These are phyloP conservation scores for Platanus orientalis DNA, from an alignment of 164 flowering plant genomes.

Conservation along the genomic window DNA sequence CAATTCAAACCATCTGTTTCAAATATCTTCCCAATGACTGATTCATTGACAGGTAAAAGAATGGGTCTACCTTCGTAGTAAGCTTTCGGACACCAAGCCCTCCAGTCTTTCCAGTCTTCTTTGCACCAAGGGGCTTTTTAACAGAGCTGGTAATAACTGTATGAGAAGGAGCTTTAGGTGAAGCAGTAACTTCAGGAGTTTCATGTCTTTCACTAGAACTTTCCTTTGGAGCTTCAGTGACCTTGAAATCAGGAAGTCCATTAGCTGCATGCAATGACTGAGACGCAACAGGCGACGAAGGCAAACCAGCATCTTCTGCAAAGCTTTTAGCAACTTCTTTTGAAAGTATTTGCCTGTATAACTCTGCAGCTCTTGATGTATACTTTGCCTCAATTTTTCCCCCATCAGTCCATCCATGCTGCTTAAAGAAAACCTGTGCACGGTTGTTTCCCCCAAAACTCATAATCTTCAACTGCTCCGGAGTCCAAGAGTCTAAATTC, in stretches of 20 bases:
- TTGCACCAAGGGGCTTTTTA: conserved; percentile 70
- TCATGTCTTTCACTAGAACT: conserved; percentile 34
- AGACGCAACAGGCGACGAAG: conserved; percentile 62
- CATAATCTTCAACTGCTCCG: conserved; percentile 72
- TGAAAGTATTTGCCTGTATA: conserved; percentile 61
- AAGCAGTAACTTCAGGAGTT: conserved; percentile 29
- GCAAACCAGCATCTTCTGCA: conserved; percentile 48
- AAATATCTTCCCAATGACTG: not conserved
- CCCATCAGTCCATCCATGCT: conserved; percentile 84
- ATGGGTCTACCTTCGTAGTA: conserved; percentile 48
- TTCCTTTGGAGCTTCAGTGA: conserved; percentile 40
- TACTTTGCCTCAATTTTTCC: conserved; percentile 83
- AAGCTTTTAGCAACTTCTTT: conserved; percentile 77
- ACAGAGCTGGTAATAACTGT: conserved; percentile 30
- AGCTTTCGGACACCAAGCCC: conserved; percentile 76
- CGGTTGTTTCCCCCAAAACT: conserved; percentile 76
- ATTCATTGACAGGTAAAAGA: not conserved
- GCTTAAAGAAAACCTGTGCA: conserved; percentile 82
- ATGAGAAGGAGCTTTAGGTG: conserved; percentile 33
- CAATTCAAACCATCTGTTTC: not conserved
- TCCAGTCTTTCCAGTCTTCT: conserved; percentile 52
- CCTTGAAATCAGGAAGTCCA: conserved; percentile 43
- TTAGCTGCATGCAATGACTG: conserved; percentile 38
- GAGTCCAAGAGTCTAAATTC: conserved; percentile 76
- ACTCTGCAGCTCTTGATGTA: conserved; percentile 79